Evolutionary conservation across 305 asterid species (phyloP), one percentile per base, ranked within the genome.

Genomic region (Fraxinus ornus): DNA sequence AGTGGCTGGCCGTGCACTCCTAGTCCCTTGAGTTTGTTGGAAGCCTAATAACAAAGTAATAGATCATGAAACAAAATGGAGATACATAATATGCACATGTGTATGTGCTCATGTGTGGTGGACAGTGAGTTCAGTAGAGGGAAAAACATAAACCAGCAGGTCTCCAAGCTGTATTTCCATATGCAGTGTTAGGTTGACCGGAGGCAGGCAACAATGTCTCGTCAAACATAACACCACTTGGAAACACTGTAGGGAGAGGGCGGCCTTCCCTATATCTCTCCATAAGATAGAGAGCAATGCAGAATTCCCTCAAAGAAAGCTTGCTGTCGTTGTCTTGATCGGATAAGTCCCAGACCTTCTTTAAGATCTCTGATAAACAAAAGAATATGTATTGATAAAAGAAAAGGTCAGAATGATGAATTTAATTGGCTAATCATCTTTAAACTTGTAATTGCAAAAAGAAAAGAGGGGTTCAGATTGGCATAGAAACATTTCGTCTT

Each of bases 301-400:
- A 91, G 84, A 96, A 96, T 87, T 96, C 99, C 84, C 92, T 90
- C 88, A 90, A 84, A 82, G 99, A 93, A 79, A 96, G 98, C 98
- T 91, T 94, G 86, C 98, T 92, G 80, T 96, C 99, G 81, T 94
- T 90, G 86, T 96, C 99, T 92, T 94, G 98, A 87, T 96, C 98
- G 55, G 99, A 92, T 84, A 96, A 90, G 88, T 96, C 98, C 98
- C 98, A 96, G 49, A 96, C 97, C 94, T 92, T 96, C 92, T 81
- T 96, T 89, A 96, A 87, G 91, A 96, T 91, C 89, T 94, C 99
- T 96, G 87, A 80, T 37, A 89, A 82, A 88, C 80, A 85, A 89
- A 89, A 86, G 47, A 60, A 13, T 4, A 33, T 26, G 49, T 64
- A 35, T 10, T 52, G 24, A 9, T 85, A 78, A 74, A 87, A 80